Conservation (phyloP, 108 stramenopile genomes). For the Fragilaria crotonensis region DNA sequence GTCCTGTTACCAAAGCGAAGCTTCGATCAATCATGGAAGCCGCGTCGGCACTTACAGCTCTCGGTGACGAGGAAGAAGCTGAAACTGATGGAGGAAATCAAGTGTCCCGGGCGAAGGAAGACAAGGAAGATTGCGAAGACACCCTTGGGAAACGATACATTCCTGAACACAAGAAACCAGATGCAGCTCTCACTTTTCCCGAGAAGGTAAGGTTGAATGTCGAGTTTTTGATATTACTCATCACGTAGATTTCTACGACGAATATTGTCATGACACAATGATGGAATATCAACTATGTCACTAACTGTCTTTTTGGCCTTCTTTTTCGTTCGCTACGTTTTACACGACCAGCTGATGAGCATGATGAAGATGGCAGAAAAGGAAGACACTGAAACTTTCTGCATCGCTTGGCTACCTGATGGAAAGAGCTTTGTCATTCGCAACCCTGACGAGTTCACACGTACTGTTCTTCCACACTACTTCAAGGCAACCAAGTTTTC, state of each 20-base stretch:
- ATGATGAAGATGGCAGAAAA: constrained; percentile 41
- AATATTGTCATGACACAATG: background rate
- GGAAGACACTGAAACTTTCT: constrained; percentile 16
- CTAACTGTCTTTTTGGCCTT: background rate
- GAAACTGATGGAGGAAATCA: background rate
- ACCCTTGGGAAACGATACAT: constrained; percentile 32
- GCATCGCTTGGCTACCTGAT: constrained; percentile 53
- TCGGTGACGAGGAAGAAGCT: constrained; percentile 10
- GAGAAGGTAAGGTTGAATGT: constrained; percentile 44
- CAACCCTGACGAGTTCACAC: constrained; percentile 62
- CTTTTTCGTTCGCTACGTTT: constrained; percentile 3
- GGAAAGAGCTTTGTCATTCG: constrained; percentile 71
- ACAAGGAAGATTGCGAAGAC: background rate
- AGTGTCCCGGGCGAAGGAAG: background rate
- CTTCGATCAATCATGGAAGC: constrained; percentile 17
- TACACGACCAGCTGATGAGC: constrained; percentile 40
- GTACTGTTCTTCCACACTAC: constrained; percentile 62
- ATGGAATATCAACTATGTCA: background rate
- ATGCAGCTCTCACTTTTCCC: constrained; percentile 58
- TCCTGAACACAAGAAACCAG: constrained; percentile 54
- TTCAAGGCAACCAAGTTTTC: constrained; percentile 83
- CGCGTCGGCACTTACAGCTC: constrained; percentile 14
- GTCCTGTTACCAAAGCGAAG: background rate
- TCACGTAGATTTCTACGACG: background rate
- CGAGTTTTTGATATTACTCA: background rate